phyloP scores from a whole-genome alignment of 257 asterid species.

The Fraxinus cuspidata region DNA sequence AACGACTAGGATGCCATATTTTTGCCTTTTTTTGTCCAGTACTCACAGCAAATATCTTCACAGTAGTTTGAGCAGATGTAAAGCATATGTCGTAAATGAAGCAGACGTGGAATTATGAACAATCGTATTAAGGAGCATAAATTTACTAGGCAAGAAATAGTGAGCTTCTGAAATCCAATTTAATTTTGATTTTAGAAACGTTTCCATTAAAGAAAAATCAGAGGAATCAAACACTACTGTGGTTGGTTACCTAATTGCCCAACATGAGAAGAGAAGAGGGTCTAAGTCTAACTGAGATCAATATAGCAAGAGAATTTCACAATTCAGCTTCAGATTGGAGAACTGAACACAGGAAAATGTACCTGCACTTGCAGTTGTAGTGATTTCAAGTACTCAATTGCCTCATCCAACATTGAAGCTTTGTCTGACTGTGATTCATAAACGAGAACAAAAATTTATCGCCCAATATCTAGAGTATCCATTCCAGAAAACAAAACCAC shows the following conservation, averaged over 20 bases:
- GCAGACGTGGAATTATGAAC: neutral
- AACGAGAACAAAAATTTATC: neutral
- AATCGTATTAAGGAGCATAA: too few relatives aligned
- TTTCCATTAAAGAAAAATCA: neutral
- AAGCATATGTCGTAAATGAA: neutral
- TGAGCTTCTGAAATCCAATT: too few relatives aligned
- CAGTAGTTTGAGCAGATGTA: neutral
- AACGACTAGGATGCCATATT: neutral
- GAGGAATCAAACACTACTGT: neutral
- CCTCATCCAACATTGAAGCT: conserved; percentile 58
- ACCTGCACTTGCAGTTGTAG: conserved; percentile 56
- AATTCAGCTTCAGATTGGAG: neutral
- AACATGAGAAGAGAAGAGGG: neutral
- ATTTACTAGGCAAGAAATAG: too few relatives aligned
- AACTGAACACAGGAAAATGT: neutral
- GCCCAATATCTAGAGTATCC: neutral
- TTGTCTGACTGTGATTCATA: conserved; percentile 44
- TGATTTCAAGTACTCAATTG: conserved; percentile 55
- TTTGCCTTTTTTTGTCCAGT: neutral
- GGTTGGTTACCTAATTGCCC: neutral
- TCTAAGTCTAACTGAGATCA: neutral
- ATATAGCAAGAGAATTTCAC: neutral
- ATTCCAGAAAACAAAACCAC: conserved; percentile 1
- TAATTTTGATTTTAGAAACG: neutral
- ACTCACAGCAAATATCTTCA: neutral